Evolutionary conservation across 805 yeast species (phyloP).

Genomic region (Saturnispora besseyi): DNA sequence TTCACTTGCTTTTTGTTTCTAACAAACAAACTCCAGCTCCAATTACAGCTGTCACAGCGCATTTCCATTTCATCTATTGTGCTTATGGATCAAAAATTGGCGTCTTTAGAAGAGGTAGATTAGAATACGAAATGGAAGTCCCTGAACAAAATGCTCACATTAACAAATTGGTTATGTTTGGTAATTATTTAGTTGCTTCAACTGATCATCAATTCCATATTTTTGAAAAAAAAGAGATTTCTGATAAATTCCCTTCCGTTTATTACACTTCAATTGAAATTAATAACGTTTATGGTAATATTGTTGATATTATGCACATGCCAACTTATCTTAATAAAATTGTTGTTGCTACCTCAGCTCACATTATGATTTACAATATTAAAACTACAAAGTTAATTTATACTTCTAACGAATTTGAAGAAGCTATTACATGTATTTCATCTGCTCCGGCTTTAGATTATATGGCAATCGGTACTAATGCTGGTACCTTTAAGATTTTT

Average conservation of each 20-base stretch:
- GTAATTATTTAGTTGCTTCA: conserved; percentile 63
- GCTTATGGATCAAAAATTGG: conserved; percentile 66
- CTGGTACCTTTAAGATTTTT: conserved; percentile 57
- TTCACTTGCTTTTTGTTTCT: conserved; percentile 80
- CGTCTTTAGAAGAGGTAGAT: conserved; percentile 71
- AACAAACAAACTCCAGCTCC: conserved; percentile 62
- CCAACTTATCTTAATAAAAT: conserved; percentile 90
- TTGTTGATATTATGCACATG: conserved; percentile 67
- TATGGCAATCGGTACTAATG: conserved; percentile 64
- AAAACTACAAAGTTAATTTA: conserved; percentile 66
- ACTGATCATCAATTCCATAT: conserved; percentile 28
- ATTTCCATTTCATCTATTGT: conserved; percentile 76
- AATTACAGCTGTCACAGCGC: conserved; percentile 68
- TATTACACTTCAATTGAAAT: conserved; percentile 55
- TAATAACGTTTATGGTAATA: conserved; percentile 57
- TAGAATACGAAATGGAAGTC: conserved; percentile 35
- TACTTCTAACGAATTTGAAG: conserved; percentile 38
- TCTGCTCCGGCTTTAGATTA: conserved; percentile 82
- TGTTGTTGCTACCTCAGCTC: conserved; percentile 65
- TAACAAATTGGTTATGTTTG: conserved; percentile 53
- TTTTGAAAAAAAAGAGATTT: conserved; percentile 25
- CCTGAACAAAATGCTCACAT: conserved; percentile 30
- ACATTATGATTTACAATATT: conserved; percentile 58
- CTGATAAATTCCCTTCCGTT: conserved; percentile 44
- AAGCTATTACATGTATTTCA: conserved; percentile 61